Percentiles rank a stretch among this genome's conserved stretches.
These are phyloP conservation scores for Marchantia paleacea DNA, from an alignment of 225 moss, liverwort and hornwort genomes.

Conservation along the genomic window DNA sequence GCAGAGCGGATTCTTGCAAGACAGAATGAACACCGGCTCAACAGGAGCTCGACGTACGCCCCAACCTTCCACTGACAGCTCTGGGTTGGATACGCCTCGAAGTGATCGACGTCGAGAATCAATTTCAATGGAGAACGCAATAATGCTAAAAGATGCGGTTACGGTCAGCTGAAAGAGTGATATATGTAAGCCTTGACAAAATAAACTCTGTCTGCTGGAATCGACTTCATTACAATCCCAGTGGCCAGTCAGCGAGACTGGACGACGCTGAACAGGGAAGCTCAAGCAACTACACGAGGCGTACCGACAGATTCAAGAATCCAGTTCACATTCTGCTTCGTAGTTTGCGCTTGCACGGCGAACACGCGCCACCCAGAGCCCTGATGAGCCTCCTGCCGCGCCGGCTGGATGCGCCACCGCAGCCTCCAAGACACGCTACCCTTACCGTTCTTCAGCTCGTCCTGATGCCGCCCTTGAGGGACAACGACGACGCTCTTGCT, in stretches of 20 bases:
- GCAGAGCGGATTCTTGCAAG: background rate
- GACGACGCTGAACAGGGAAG: background rate
- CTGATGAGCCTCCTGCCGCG: slow-evolving; percentile 10
- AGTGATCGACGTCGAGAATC: too few species aligned
- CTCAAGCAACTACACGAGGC: slow-evolving; percentile 3
- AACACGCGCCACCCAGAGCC: slow-evolving; percentile 32
- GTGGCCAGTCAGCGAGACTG: background rate
- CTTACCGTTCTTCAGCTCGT: slow-evolving; percentile 5
- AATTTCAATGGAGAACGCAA: too few species aligned
- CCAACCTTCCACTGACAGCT: background rate
- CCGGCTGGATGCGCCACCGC: slow-evolving; percentile 19
- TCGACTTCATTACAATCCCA: background rate
- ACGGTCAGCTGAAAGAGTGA: background rate
- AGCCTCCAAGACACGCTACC: slow-evolving; percentile 15
- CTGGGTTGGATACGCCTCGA: background rate
- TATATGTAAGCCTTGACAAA: background rate
- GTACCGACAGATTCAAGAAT: slow-evolving; percentile 68
- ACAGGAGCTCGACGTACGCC: background rate
- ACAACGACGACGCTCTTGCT: background rate
- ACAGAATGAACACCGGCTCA: background rate
- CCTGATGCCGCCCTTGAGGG: background rate
- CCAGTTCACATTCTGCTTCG: slow-evolving; percentile 58
- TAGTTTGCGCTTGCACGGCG: slow-evolving; percentile 44
- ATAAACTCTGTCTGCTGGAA: background rate
- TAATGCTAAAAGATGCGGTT: too few species aligned